A percentile compares a stretch with the other conserved stretches of the same genome.
Conservation (phyloP, 768 basidiomycete genomes). For the Strobilomyces echinocephalus region DNA sequence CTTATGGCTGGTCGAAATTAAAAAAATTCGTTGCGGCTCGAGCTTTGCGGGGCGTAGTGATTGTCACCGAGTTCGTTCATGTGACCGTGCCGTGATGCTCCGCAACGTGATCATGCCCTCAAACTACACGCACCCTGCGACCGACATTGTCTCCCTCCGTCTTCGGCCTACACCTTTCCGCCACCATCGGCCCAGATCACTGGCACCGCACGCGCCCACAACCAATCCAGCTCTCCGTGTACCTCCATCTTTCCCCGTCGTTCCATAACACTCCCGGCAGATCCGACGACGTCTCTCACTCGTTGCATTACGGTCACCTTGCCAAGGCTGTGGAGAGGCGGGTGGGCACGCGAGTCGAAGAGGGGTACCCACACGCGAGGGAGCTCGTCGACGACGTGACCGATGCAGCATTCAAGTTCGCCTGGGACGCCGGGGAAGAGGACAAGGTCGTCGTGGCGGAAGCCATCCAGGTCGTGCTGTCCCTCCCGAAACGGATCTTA, state of each 20-base stretch:
- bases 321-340: slow-evolving; percentile 42
- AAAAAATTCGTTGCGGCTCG: too few relatives aligned
- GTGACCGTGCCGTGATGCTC: too few relatives aligned
- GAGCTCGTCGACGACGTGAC: slow-evolving; percentile 36
- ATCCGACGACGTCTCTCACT: slow-evolving; percentile 50
- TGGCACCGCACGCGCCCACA: slow-evolving; percentile 48
- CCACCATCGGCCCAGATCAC: slow-evolving; percentile 45
- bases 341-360: slow-evolving; percentile 8
- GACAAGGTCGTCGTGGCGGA: too few relatives aligned
- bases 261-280: slow-evolving; percentile 43
- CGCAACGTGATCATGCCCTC: too few relatives aligned
- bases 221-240: slow-evolving; percentile 46
- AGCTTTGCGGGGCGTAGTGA: too few relatives aligned
- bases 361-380: slow-evolving; percentile 26
- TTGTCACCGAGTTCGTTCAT: too few relatives aligned
- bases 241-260: slow-evolving; percentile 36
- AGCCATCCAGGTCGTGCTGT: slow-evolving; percentile 39
- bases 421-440: background rate
- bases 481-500: slow-evolving; percentile 48
- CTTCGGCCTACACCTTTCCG: slow-evolving; percentile 37
- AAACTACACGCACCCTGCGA: background rate
- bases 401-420: slow-evolving; percentile 34
- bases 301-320: slow-evolving; percentile 63
- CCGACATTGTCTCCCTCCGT: slow-evolving; percentile 48
- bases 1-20: too few relatives aligned